Conservation (phyloP, 148 eudicot genomes). For the Fagopyrum esculentum region DNA sequence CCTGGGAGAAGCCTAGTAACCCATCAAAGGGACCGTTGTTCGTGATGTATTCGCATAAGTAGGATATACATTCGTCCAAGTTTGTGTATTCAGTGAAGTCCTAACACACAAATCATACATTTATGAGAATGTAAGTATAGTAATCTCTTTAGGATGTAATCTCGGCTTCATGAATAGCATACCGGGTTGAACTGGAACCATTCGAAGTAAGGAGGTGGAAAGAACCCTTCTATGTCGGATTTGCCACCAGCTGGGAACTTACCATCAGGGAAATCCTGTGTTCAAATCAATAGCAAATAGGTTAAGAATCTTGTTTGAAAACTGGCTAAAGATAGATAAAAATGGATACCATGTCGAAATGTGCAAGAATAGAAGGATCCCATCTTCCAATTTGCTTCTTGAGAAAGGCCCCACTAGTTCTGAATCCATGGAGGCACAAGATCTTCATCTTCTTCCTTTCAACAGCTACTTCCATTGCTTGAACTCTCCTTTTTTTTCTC, state of each 20-base stretch:
- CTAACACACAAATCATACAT: conserved; percentile 18
- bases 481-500: background rate
- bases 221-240: conserved; percentile 74
- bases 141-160: too few relatives aligned
- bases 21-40: conserved; percentile 77
- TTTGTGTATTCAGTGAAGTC: conserved; percentile 74
- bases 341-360: conserved; percentile 50
- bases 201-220: conserved; percentile 84
- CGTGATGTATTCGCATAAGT: conserved; percentile 63
- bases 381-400: conserved; percentile 71
- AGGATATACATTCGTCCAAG: conserved; percentile 66
- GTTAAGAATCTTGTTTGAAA: background rate
- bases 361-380: conserved; percentile 63
- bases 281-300: too few relatives aligned
- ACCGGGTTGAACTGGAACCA: conserved; percentile 87
- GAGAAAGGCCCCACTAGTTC: conserved; percentile 80
- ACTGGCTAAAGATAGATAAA: background rate
- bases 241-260: conserved; percentile 67
- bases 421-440: conserved; percentile 77
- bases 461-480: conserved; percentile 25
- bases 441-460: conserved; percentile 48
- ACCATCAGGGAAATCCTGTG: conserved; percentile 74
- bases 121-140: background rate
- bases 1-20: conserved; percentile 88
- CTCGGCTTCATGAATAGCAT: background rate